Base-by-base conservation (phyloP, 208 protist species). In the Trypanosoma lewisi region DNA sequence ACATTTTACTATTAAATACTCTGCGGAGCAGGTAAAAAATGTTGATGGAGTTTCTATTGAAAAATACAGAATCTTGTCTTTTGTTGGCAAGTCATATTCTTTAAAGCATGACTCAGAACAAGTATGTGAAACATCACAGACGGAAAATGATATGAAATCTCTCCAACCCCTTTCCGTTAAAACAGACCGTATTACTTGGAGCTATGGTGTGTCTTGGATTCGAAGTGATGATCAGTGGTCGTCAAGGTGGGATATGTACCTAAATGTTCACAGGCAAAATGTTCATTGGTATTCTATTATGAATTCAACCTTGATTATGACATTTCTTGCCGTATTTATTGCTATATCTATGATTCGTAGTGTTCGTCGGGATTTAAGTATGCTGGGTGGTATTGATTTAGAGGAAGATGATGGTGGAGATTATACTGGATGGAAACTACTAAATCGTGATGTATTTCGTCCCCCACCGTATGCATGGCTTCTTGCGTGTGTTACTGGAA, bases 371-470 rank as follows among this genome's bases (percentile, higher is more conserved):
- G 98, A 99, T 73, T 85, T 99, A 52, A 67, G 79, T 21, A 56
- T 75, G 19, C 92, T 98, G 59, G 36, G 39, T 51, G 39, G 47
- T 85, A 56, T 48, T 93, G 74, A 80, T 16, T 14, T 63, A 34
- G 36, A 60, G n/a, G 74, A 90, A 12, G 2, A 90, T 96, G 87
- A 95, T 34, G 55, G 55, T 4, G 25, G 71, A 30, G 89, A 96
- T 54, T 85, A 94, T 34, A 90, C 77, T 21, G 79, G 82, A 23
- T 99, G 98, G 97, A 98, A 99, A 76, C 85, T 98, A 21, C 81
- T 99, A 12, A 82, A 88, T 64, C 96, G 95, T 31, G 97, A 99
- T 73, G 97, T 98, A 6, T 99, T 99, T 80, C 93, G 97, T 17
- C 67, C 92, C 4, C 97, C 97, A n/a, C 27, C 30, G 30, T 58